Evolutionary conservation across 2,329 filamentous ascomycete species (phyloP), one percentile per base, ranked within the genome.

Genomic region (Fusarium sp.): DNA sequence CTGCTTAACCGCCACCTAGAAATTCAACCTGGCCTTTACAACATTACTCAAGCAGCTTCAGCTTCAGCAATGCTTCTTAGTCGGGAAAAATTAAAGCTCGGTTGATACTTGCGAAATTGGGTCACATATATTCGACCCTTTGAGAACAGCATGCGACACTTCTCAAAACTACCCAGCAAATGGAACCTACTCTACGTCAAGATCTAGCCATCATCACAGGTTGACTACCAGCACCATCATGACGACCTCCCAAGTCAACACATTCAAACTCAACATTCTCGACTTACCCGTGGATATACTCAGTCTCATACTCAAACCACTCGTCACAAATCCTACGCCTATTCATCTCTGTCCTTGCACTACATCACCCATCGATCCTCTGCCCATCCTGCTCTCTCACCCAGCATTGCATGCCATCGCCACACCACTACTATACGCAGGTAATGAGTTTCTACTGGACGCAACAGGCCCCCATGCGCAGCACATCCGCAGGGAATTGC

Each of bases 211-310:
- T 58, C 47, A 50, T 57, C 60, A 50, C 33, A 51, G 30, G 10
- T 37, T 56, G 8, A 42, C 15, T 36, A 41, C n/a, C 38, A 9
- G 23, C 6, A 41, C 23, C 49, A 46, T 58, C 44, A 71, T 72
- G 65, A 41, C 62, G 46, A 46, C 30, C 53, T 59, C 23, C 15
- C 36, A 47, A 31, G 36, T 16, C 42, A 63, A 59, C 41, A 59
- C n/a, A 31, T 61, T 77, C 37, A 73, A 77, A 28, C 62, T 77
- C 37, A 73, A 78, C 47, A 57, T 79, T 8, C 73, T 80, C 6
- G 78, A 80, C 36, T 72, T 79, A 4, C 77, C 78, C 4, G 67
- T 78, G 59, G 77, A 79, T 45, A 65, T 79, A 15, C 60, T 79
- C 41, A 68, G 71, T 38, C 69, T 78, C 45, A 77, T 80, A 38